Evolutionary conservation across 805 yeast genomes (phyloP), one percentile per base, ranked within the genome.

Genomic region (Yarrowia deformans): DNA sequence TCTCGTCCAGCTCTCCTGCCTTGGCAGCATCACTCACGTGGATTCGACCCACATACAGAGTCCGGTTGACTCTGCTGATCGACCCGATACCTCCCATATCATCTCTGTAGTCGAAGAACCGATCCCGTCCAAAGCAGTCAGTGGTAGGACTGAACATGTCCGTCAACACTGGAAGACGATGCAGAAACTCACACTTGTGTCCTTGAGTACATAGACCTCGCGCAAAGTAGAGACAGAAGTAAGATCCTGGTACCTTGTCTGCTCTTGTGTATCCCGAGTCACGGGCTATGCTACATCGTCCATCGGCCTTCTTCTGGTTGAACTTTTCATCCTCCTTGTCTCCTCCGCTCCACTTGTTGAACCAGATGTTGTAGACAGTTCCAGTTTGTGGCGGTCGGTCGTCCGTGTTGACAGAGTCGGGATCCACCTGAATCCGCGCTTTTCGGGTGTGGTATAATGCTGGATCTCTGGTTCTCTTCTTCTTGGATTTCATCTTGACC

Each of bases 21-120:
- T 56, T 56, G 23, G 64, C 64, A 32, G 64, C 50, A 69, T 74
- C 83, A 75, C 81, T 77, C 48, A 77, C 84, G 19, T 76, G 82
- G 72, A 86, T 86, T 46, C 81, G 77, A 13, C 96, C 95, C 1
- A 94, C 85, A 75, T 89, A 93, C 1, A 94, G 77, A 0, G 97
- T 92, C 67, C 87, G 79, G 75, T 93, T 93, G n/a, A 81, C 81
- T 45, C 82, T 79, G 72, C 84, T 82, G 75, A 94, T 88, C 32
- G 91, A 87, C 0, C 98, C 99, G 3, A 93, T 89, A 42, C 99
- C 99, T 37, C 90, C 87, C 97, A 93, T 93, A 78, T 94, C 98
- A 72, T 94, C 97, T 72, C 93, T 81, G 74, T 91, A 91, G 60
- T 87, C 90, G 0, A 90, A 82, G 71, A 89, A 89, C 77, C 90